These are phyloP conservation scores for Ampelomyces quisqualis DNA, from an alignment of 2,329 filamentous ascomycete species.

Conservation along the genomic window DNA sequence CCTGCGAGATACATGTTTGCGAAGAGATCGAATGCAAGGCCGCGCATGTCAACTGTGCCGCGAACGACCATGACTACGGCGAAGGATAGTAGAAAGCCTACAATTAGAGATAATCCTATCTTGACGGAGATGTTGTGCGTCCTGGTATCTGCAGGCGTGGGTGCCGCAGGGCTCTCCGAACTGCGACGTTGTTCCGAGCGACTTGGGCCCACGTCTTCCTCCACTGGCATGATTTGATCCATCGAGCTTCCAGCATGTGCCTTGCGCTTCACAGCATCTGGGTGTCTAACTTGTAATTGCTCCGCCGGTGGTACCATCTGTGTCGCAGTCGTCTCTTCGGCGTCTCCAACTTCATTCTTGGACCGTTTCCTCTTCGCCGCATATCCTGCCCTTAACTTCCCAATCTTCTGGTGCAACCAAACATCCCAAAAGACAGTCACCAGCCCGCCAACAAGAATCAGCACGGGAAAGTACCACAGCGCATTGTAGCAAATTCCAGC, in stretches of 20 bases:
- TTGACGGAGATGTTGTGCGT: conserved; percentile 43
- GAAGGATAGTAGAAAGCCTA: conserved; percentile 59
- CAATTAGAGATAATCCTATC: conserved; percentile 42
- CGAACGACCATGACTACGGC: conserved; percentile 56
- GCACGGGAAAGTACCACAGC: conserved; percentile 71
- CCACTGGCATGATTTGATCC: conserved; percentile 15
- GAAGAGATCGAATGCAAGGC: conserved; percentile 62
- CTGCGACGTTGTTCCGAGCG: conserved; percentile 5
- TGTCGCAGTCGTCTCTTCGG: conserved; percentile 19
- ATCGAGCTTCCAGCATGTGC: conserved; percentile 18
- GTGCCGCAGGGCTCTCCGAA: neutral
- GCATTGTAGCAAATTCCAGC: conserved; percentile 70
- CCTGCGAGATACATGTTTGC: conserved; percentile 73
- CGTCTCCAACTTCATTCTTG: conserved; percentile 20
- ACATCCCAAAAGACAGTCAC: conserved; percentile 59
- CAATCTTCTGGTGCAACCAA: conserved; percentile 50
- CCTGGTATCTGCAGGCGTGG: conserved; percentile 22
- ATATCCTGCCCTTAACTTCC: conserved; percentile 28
- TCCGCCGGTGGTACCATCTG: conserved; percentile 12
- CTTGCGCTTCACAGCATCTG: conserved; percentile 26
- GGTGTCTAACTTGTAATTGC: conserved; percentile 12
- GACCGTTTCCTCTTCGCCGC: conserved; percentile 18
- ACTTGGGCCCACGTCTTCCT: conserved; percentile 7
- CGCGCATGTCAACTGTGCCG: conserved; percentile 41
- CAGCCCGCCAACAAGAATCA: conserved; percentile 60